Base-by-base conservation (phyloP, 129 eudicot genomes). In the Glebionis coronaria region DNA sequence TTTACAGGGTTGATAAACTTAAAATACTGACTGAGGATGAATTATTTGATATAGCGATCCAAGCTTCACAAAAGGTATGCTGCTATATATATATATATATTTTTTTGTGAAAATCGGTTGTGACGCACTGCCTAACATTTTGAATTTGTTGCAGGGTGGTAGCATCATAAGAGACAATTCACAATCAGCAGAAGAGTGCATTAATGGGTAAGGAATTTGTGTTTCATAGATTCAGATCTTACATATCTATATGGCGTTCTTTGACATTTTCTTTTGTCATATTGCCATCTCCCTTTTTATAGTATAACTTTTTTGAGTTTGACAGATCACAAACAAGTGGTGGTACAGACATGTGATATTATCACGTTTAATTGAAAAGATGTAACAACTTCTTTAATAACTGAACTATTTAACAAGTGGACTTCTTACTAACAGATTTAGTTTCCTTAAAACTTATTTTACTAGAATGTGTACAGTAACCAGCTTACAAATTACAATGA, bases 11-110 rank as follows among this genome's bases (percentile, higher is more conserved):
- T 61, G 95, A 93, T 53, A 92, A 82, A 55, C 95, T 93, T 64
- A 88, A 82, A 66, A 79, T 89, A 56, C 19, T 84, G 14, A 80
- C 56, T 2, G 95, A 86, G 80, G 93, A 89, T 61, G 97, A 93
- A 63, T 70, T 93, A 73, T 91, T 88, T 11, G 70, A 72, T 45
- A 74, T 78, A 80, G 96, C 97, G 18, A 81, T 83, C 68, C 86
- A 74, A 63, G 83, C 82, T 71, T 82, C 95, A 49, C 76, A 89
- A 69, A 76, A 82, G 84, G 94, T 80, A 84, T 72, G 76, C 27
- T 52, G 19, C 40, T 68, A 46, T n/a, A n/a, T n/a, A 65, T 40
- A 47, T 29, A 9, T 55, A 44, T 29, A 21, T 66, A 57, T 27
- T 44, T 35, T 35, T 35, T 35, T 35, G 42, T 2, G 9, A 31